These are phyloP conservation scores for Secale cereale DNA, from an alignment of 176 grass and related monocot species.

Conservation along the genomic window DNA sequence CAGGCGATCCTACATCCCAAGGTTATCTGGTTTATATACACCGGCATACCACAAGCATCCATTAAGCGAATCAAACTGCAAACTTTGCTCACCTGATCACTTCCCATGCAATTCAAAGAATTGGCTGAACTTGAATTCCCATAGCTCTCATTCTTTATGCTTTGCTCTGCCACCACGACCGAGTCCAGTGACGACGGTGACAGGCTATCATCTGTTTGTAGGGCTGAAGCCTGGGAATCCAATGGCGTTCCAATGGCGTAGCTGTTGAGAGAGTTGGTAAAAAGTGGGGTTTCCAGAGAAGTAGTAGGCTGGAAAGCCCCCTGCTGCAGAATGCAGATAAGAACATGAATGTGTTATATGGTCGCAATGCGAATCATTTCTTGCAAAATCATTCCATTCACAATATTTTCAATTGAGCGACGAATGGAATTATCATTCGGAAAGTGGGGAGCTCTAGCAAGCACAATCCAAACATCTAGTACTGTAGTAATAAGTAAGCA, in stretches of 20 bases:
- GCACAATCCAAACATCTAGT: neutral
- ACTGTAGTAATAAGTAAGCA: too few species aligned
- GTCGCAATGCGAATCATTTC: neutral
- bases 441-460: neutral
- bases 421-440: neutral
- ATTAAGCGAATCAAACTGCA: neutral
- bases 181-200: slow-evolving; percentile 83
- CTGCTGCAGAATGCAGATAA: too few species aligned
- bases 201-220: slow-evolving; percentile 77
- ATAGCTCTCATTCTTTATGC: slow-evolving; percentile 67
- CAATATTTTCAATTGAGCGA: neutral
- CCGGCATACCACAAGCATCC: neutral
- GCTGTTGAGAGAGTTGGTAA: slow-evolving; percentile 51
- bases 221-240: slow-evolving; percentile 65
- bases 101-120: slow-evolving; percentile 52
- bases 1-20: too few species aligned
- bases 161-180: slow-evolving; percentile 62
- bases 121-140: slow-evolving; percentile 55
- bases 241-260: slow-evolving; percentile 52
- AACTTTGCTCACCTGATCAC: slow-evolving; percentile 58
- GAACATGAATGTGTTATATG: slow-evolving; percentile 1
- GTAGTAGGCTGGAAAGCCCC: slow-evolving; percentile 46
- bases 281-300: slow-evolving; percentile 48
- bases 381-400: neutral
- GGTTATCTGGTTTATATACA: neutral